phyloP scores from a whole-genome alignment of 2,329 filamentous ascomycete species.

The Aspergillus piperis region DNA sequence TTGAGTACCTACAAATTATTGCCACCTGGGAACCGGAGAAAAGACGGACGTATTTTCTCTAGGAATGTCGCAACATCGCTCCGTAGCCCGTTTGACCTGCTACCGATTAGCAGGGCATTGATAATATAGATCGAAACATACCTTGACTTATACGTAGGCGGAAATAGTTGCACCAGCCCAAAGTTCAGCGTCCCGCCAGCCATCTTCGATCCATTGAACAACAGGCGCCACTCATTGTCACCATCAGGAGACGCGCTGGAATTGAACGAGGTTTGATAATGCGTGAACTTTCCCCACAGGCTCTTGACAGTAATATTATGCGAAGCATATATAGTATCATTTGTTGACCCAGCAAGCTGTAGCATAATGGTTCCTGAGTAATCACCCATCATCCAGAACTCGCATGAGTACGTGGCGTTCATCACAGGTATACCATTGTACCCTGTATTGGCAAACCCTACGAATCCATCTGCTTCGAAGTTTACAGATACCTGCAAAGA shows the following conservation, averaged over 20 bases:
- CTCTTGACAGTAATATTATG: constrained; percentile 31
- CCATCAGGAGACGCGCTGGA: constrained; percentile 24
- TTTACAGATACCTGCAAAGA: constrained; percentile 29
- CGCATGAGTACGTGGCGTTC: constrained; percentile 28
- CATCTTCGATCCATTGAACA: constrained; percentile 28
- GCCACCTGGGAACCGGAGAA: constrained; percentile 66
- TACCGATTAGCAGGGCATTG: neutral
- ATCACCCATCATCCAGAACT: constrained; percentile 36
- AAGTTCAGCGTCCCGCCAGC: constrained; percentile 25
- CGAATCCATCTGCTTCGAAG: constrained; percentile 23
- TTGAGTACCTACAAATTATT: constrained; percentile 55
- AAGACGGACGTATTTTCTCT: constrained; percentile 55
- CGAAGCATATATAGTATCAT: constrained; percentile 27
- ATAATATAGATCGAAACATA: neutral
- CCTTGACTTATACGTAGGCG: constrained; percentile 27
- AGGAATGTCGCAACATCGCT: constrained; percentile 58
- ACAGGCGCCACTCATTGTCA: constrained; percentile 33
- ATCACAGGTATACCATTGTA: constrained; percentile 34
- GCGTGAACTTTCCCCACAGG: constrained; percentile 19
- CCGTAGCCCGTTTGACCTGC: constrained; percentile 56
- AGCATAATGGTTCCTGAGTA: constrained; percentile 30
- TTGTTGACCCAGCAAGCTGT: constrained; percentile 28
- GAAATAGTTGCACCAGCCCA: constrained; percentile 30
- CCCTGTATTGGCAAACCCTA: constrained; percentile 50
- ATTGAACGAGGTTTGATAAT: constrained; percentile 27